Conservation (phyloP, 441 rosid species). For the Populus hybrid region DNA sequence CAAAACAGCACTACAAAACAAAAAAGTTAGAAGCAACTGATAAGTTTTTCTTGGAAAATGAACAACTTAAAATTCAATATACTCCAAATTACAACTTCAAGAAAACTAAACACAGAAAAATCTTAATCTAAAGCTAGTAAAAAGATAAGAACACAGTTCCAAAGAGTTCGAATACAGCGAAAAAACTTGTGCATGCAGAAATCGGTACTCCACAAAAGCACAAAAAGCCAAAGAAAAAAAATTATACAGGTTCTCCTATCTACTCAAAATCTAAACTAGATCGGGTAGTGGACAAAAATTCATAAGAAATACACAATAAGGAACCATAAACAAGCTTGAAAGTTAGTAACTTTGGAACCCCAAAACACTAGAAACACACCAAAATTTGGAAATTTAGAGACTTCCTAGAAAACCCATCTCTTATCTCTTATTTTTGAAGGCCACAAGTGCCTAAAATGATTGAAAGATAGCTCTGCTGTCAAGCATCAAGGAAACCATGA, state of each 20-base stretch:
- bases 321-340: conserved; percentile 1
- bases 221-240: background rate
- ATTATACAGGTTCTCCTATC: conserved; percentile 3
- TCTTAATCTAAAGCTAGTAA: background rate
- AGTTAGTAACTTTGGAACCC: conserved; percentile 25
- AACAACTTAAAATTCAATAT: background rate
- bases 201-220: background rate
- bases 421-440: conserved; percentile 26
- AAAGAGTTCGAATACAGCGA: background rate
- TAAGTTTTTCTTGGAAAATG: background rate
- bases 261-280: conserved; percentile 17
- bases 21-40: background rate
- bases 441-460: conserved; percentile 36
- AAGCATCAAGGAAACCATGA: conserved; percentile 64
- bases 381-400: conserved; percentile 5
- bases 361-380: conserved; percentile 24
- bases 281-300: conserved; percentile 13
- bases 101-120: background rate
- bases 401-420: conserved; percentile 30
- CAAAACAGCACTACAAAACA: background rate
- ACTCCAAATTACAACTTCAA: background rate
- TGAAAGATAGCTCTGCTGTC: conserved; percentile 39
- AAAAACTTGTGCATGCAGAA: background rate
- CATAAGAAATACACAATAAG: background rate
- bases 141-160: background rate